These are phyloP conservation scores for Endocarpon pusillum DNA, from an alignment of 495 filamentous ascomycete species.

Conservation along the genomic window DNA sequence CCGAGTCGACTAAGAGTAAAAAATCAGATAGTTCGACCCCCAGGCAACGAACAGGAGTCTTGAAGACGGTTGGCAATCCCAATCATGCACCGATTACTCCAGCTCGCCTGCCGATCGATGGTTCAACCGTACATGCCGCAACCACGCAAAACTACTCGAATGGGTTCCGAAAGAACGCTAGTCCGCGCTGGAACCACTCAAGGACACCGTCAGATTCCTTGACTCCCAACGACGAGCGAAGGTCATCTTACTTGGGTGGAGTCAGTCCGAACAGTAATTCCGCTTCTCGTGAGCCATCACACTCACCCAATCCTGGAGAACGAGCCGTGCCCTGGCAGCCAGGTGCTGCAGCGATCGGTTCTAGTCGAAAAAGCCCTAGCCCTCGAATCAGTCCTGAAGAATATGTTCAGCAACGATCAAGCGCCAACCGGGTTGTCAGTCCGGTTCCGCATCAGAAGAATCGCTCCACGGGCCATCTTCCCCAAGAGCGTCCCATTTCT, in stretches of 20 bases:
- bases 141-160: no score
- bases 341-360: conserved; percentile 33
- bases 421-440: conserved; percentile 32
- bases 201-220: no score
- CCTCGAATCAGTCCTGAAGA: conserved; percentile 46
- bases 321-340: conserved; percentile 70
- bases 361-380: conserved; percentile 28
- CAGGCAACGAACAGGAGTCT: conserved; percentile 60
- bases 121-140: no score
- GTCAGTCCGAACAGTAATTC: no score
- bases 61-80: conserved; percentile 58
- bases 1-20: conserved; percentile 43
- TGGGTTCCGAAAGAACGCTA: no score
- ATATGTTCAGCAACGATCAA: conserved; percentile 71
- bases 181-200: no score
- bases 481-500: conserved; percentile 26
- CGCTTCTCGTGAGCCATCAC: no score
- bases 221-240: no score
- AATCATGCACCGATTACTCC: conserved; percentile 17
- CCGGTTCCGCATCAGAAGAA: conserved; percentile 34
- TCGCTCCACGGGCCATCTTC: conserved; percentile 14
- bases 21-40: conserved; percentile 40
- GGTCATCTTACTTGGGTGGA: no score
- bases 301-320: no score
- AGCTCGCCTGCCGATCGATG: conserved; percentile 27